These are phyloP conservation scores for Camelina sativa DNA, from an alignment of 345 rosid genomes.

Conservation along the genomic window DNA sequence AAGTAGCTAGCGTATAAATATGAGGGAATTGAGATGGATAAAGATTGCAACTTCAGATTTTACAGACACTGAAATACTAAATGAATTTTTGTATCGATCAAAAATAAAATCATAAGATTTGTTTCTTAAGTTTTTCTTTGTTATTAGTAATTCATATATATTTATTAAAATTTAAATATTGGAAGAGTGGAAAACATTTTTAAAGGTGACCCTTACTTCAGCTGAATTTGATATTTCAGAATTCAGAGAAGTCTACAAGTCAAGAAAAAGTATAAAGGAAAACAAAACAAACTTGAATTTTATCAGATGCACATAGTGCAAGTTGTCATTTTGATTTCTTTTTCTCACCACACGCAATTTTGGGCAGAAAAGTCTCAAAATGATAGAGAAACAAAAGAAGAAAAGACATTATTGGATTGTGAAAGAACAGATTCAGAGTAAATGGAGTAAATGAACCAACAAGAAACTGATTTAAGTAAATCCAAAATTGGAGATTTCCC, in stretches of 20 bases:
- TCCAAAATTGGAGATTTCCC: not conserved
- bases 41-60: conserved; percentile 38
- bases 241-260: not conserved
- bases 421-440: not conserved
- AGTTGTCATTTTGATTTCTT: not conserved
- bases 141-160: not conserved
- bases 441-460: not conserved
- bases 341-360: not conserved
- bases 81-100: not conserved
- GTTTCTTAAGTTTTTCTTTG: not conserved
- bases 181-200: not conserved
- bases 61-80: not conserved
- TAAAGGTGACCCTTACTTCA: not conserved
- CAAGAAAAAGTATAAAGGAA: not conserved
- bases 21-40: conserved; percentile 27
- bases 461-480: not conserved
- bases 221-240: not conserved
- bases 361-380: conserved; percentile 11
- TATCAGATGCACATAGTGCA: not conserved
- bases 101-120: not conserved
- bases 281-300: not conserved
- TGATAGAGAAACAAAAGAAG: conserved; percentile 11
- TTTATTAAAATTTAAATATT: not conserved
- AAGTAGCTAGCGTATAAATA: conserved; percentile 28
- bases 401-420: conserved; percentile 16